Evolutionary conservation across 148 eudicot species (phyloP), one percentile per base, ranked within the genome.

Genomic region (Oxyria digyna): DNA sequence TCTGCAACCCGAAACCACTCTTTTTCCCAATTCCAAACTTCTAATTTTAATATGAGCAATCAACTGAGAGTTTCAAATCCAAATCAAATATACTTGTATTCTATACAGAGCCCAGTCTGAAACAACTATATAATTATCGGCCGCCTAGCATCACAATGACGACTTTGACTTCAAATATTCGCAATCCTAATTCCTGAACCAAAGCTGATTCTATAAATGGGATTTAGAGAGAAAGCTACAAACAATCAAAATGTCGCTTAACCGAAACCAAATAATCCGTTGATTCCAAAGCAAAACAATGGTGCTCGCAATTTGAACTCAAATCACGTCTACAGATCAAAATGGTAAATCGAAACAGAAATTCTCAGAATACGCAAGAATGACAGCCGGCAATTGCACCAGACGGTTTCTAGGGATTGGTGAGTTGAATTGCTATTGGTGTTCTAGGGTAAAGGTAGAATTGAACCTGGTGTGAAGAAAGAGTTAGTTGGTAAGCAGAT

Each of bases 41-140:
- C 29, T 21, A 31, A 52, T 8, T 23, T 52, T 52, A 29, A 31
- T 23, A 12, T 52, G 31, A 24, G 62, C 31, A 24, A 50, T 27
- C 59, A 50, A 50, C 59, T 10, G 59, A 52, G 62, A 31, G 31
- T 52, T 52, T 52, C 62, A 52, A 11, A 52, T 46, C 52, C 52
- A 46, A 46, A 46, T 46, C 52, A 46, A 46, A n/a, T n/a, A n/a
- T 46, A 46, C 21, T 46, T 46, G 2, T 46, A n/a, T 46, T 4
- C 52, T 46, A n/a, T 46, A n/a, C 52, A 46, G 23, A 11, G 24
- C 29, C 62, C 62, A 52, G 23, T 52, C 24, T 23, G 29, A 24
- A 52, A 52, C 62, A 52, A 52, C 8, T 52, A 52, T 52, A 52
- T 21, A 24, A 23, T 23, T 20, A 52, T 52, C 24, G 23, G 62